Base-by-base conservation (phyloP, 108 stramenopile genomes). In the Nitzschia putrida region DNA sequence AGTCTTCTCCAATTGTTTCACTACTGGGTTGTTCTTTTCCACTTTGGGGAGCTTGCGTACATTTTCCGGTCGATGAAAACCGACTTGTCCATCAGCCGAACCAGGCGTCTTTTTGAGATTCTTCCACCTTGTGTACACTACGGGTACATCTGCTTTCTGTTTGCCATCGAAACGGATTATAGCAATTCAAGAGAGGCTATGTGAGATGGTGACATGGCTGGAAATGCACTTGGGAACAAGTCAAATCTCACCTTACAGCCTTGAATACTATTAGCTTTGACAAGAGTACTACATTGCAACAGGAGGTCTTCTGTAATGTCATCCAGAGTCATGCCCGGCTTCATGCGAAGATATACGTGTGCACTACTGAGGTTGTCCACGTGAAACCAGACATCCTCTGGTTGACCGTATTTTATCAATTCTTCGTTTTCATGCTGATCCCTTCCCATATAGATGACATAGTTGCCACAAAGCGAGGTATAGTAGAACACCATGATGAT, bases 341-440 rank as follows among this genome's bases (percentile, higher is more conserved):
- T 86, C 70, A 97, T 83, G n/a, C 99, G 89, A 40, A 99, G 74
- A 76, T 99, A 98, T 1, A 99, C 98, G 74, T 99, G 98, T 25
- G 98, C 98, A 6, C 96, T 97, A 60, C 84, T 87, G 25, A 99
- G 70, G 72, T 98, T 91, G 61, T 99, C 98, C n/a, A 98, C 91
- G 42, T 87, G 83, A n/a, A 88, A 86, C 53, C 73, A 56, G 16
- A 73, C 72, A 71, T 71, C 78, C 78, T 88, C 88, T 8, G 85
- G 84, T 1, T 65, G 76, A 25, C 98, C 98, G 70, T 97, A 97
- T 59, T 96, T 94, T 79, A 99, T 99, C 53, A 99, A 83, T 53
- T 94, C 90, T 82, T 99, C 99, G 72, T 99, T 99, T 82, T 99
- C 99, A 66, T 83, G 93, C 71, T 94, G 86, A 83, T 94, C 90